Evolutionary conservation across 768 basidiomycete species (phyloP).

Genomic region (Symmetrospora coprosmae): DNA sequence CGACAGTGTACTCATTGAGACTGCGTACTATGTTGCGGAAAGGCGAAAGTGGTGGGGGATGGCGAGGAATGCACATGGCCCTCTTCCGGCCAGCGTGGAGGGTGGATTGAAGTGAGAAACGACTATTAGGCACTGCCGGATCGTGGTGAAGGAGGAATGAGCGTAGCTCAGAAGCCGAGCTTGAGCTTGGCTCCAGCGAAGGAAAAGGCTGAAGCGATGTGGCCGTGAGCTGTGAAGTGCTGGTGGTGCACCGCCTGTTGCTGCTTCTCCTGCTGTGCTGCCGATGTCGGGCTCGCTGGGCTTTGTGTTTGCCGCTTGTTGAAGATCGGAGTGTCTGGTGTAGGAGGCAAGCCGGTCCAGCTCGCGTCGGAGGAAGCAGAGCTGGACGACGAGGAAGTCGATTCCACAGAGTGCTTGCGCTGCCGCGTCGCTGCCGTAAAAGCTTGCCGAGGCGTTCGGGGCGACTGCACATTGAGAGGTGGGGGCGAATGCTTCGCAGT

Average conservation of each 20-base stretch:
- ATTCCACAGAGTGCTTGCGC: conserved; percentile 11
- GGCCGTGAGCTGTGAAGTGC: background rate
- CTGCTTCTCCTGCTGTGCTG: background rate
- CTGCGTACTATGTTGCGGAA: too few species aligned
- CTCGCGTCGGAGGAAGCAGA: conserved; percentile 24
- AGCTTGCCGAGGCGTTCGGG: conserved; percentile 5
- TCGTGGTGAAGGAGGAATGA: too few species aligned
- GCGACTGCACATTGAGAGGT: background rate
- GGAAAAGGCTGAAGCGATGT: background rate
- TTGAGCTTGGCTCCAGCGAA: conserved; percentile 16
- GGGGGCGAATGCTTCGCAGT: conserved; percentile 4
- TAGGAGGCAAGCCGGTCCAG: conserved; percentile 24
- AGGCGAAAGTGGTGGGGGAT: background rate
- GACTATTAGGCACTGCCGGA: too few species aligned
- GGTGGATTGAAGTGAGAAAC: too few species aligned
- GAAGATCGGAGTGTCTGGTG: conserved; percentile 24
- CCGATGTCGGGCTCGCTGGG: too few species aligned
- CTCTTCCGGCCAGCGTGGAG: too few species aligned
- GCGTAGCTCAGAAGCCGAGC: conserved; percentile 5
- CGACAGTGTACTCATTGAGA: too few species aligned
- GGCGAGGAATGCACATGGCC: background rate
- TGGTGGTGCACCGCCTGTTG: background rate
- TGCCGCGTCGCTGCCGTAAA: background rate
- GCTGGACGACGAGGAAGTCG: conserved; percentile 20
- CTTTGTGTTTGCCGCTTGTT: background rate